Evolutionary conservation across 1,139 yeast species (phyloP), one percentile per base, ranked within the genome.

Genomic region (Debaryomyces fabryi): DNA sequence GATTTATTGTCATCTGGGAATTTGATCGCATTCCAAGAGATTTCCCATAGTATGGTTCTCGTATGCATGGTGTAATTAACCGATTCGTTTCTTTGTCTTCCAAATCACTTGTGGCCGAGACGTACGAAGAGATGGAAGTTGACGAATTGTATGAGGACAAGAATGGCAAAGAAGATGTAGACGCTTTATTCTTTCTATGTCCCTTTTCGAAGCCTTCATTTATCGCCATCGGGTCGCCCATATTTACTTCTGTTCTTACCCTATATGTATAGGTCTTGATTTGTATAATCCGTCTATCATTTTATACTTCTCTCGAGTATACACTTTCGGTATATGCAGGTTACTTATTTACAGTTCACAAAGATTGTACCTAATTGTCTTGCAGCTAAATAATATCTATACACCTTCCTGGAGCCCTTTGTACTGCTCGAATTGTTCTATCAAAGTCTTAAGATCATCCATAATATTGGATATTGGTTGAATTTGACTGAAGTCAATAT

Each of bases 41-140:
- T 46, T 65, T 66, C 4, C 75, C 73, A 49, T 62, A 70, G 25
- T 54, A 48, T 15, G 59, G 45, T 52, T 71, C 76, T 41, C 74
- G 54, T 18, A 65, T 52, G 53, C 55, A 54, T 27, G 70, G 70
- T 20, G 47, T 42, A 12, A 42, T 40, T 13, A 21, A 23, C 4
- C 48, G 50, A 10, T 2, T 25, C 13, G 13, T 32, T 9, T 8
- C 18, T 21, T 39, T 39, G 13, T 32, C 4, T 20, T 30, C 32
- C 7, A 10, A 20, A 32, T 25, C 36, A 13, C 4, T 42, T 40
- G 21, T 32, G 39, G 21, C 46, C 15, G 15, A 15, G 6, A 18
- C 7, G 29, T 20, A 27, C 34, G 39, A 37, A 16, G 45, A 40
- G 16, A 39, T 36, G 7, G 52, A 49, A 16, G 44, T 30, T 13